Percentiles rank a stretch among this genome's conserved stretches.
phyloP scores from a whole-genome alignment of 202 grass and related monocot species.

The Panicum virgatum region DNA sequence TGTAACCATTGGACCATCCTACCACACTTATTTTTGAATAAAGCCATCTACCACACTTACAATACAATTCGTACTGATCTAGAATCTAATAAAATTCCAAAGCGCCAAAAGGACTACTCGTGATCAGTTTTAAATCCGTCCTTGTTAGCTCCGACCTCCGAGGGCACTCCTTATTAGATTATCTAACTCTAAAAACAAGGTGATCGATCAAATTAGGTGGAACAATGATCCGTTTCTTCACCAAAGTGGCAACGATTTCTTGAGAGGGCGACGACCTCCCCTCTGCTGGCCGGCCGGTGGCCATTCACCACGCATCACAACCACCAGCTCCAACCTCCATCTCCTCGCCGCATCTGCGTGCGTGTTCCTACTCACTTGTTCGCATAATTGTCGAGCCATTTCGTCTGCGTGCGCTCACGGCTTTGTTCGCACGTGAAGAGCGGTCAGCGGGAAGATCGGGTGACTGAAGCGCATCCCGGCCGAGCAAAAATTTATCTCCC shows the following conservation, averaged over 20 bases:
- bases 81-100: neutral
- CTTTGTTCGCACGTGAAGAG: neutral
- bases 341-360: neutral
- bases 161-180: too few species aligned
- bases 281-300: neutral
- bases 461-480: slow-evolving; percentile 28
- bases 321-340: neutral
- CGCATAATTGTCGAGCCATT: neutral
- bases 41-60: too few species aligned
- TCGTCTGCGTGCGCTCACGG: too few species aligned
- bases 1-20: slow-evolving; percentile 17
- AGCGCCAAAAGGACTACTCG: slow-evolving; percentile 19
- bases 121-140: slow-evolving; percentile 21
- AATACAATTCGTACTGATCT: slow-evolving; percentile 1
- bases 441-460: slow-evolving; percentile 6
- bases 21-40: too few species aligned
- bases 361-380: neutral
- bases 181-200: neutral
- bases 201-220: neutral
- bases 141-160: neutral
- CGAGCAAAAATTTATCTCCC: neutral
- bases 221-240: neutral
- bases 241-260: neutral
- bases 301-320: neutral
- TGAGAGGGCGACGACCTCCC: neutral